A percentile compares a stretch with the other conserved stretches of the same genome.
phyloP scores from a whole-genome alignment of 1,284 basidiomycete species.

The Microbotryomycetes sp. region DNA sequence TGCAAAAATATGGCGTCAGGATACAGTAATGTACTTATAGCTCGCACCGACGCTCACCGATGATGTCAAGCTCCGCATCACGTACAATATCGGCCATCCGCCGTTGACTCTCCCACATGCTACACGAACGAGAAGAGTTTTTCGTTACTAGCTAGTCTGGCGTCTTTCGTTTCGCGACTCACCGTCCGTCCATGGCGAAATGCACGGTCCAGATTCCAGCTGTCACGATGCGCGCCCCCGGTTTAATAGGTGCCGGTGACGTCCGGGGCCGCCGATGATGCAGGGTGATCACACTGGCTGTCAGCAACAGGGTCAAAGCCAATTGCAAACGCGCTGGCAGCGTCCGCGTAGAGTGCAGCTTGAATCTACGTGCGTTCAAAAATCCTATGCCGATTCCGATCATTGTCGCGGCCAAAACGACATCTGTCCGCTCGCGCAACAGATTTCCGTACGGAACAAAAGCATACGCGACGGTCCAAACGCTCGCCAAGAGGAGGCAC shows the following conservation, averaged over 20 bases:
- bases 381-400: slow-evolving; percentile 41
- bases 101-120: slow-evolving; percentile 66
- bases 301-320: slow-evolving; percentile 20
- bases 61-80: slow-evolving; percentile 38
- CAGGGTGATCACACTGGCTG: slow-evolving; percentile 21
- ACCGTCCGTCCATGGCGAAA: slow-evolving; percentile 45
- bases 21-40: not conserved
- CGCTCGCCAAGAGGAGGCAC: slow-evolving; percentile 60
- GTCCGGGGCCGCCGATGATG: not conserved
- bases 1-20: not conserved
- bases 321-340: not conserved
- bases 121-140: not conserved
- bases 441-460: slow-evolving; percentile 72
- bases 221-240: slow-evolving; percentile 63
- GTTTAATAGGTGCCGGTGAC: slow-evolving; percentile 55
- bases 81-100: slow-evolving; percentile 64
- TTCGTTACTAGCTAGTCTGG: not conserved
- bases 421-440: slow-evolving; percentile 71
- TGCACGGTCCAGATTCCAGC: slow-evolving; percentile 91
- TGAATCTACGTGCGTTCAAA: not conserved
- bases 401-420: slow-evolving; percentile 43
- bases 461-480: slow-evolving; percentile 85
- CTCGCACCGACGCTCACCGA: slow-evolving; percentile 37
- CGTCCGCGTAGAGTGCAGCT: slow-evolving; percentile 32
- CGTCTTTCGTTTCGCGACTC: not conserved